These are phyloP conservation scores for Clonostachys rhizophaga DNA, from an alignment of 2,329 filamentous ascomycete genomes.

Conservation along the genomic window DNA sequence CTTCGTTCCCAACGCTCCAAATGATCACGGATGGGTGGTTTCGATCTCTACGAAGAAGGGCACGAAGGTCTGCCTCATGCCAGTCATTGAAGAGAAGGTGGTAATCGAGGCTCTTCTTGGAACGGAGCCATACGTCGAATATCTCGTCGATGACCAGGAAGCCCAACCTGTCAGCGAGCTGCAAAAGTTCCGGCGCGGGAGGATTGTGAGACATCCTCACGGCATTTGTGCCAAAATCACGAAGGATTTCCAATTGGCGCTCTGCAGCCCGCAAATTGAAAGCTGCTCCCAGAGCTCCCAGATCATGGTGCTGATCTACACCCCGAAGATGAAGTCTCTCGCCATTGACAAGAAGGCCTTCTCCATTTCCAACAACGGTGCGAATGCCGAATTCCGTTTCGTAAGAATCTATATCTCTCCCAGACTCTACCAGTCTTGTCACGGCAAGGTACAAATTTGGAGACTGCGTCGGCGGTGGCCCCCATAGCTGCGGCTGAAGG, in stretches of 20 bases:
- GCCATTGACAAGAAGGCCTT: constrained; percentile 41
- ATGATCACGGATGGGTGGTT: constrained; percentile 48
- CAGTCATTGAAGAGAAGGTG: constrained; percentile 46
- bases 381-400: constrained; percentile 46
- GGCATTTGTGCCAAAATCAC: constrained; percentile 43
- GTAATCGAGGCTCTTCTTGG: constrained; percentile 42
- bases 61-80: constrained; percentile 45
- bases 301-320: constrained; percentile 44
- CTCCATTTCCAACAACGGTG: constrained; percentile 26
- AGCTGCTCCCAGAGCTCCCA: constrained; percentile 43
- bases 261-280: constrained; percentile 42
- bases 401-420: constrained; percentile 32
- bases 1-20: constrained; percentile 51
- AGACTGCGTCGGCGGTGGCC: constrained; percentile 33
- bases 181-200: constrained; percentile 42
- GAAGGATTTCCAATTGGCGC: constrained; percentile 41
- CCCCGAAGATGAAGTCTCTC: constrained; percentile 38
- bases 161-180: constrained; percentile 41
- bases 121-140: constrained; percentile 41
- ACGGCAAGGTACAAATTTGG: constrained; percentile 43
- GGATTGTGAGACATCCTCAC: constrained; percentile 49
- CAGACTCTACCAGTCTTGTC: constrained; percentile 25
- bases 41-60: constrained; percentile 46
- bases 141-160: constrained; percentile 48
- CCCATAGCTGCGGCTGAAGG: constrained; percentile 38